Conservation (phyloP, 2,329 filamentous ascomycete species). For the Neonectria punicea region DNA sequence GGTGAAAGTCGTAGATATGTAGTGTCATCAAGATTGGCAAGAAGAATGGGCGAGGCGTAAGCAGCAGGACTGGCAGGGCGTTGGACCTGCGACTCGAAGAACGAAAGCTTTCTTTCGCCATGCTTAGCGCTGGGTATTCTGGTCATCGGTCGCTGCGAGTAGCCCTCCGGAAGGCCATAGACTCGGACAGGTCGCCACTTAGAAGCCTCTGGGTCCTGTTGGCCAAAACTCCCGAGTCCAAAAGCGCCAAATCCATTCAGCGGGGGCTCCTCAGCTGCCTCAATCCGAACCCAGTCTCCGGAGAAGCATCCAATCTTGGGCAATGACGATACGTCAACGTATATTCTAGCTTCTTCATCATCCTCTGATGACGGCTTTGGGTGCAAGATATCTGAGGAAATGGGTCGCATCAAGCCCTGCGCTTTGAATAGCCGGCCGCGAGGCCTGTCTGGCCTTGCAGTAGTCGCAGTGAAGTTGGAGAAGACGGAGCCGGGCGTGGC, state of each 20-base stretch:
- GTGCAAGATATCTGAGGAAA: slow-evolving; percentile 83
- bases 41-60: slow-evolving; percentile 85
- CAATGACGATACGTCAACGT: slow-evolving; percentile 87
- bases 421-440: slow-evolving; percentile 86
- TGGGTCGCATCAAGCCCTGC: slow-evolving; percentile 76
- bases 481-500: slow-evolving; percentile 89
- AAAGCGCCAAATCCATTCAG: slow-evolving; percentile 73
- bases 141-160: slow-evolving; percentile 69
- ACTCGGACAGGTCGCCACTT: slow-evolving; percentile 88
- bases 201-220: slow-evolving; percentile 64
- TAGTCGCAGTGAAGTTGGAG: slow-evolving; percentile 87
- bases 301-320: slow-evolving; percentile 96
- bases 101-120: slow-evolving; percentile 65
- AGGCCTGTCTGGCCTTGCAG: slow-evolving; percentile 76
- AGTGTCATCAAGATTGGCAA: slow-evolving; percentile 85
- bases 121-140: slow-evolving; percentile 67
- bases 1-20: slow-evolving; percentile 83
- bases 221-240: slow-evolving; percentile 71
- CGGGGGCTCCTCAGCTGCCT: slow-evolving; percentile 79
- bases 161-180: slow-evolving; percentile 86
- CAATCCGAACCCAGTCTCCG: slow-evolving; percentile 93
- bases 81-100: slow-evolving; percentile 75
- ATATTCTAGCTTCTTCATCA: slow-evolving; percentile 89
- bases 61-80: slow-evolving; percentile 67
- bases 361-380: slow-evolving; percentile 81